Evolutionary conservation across 768 basidiomycete species (phyloP).

Genomic region (Suillus variegatus): DNA sequence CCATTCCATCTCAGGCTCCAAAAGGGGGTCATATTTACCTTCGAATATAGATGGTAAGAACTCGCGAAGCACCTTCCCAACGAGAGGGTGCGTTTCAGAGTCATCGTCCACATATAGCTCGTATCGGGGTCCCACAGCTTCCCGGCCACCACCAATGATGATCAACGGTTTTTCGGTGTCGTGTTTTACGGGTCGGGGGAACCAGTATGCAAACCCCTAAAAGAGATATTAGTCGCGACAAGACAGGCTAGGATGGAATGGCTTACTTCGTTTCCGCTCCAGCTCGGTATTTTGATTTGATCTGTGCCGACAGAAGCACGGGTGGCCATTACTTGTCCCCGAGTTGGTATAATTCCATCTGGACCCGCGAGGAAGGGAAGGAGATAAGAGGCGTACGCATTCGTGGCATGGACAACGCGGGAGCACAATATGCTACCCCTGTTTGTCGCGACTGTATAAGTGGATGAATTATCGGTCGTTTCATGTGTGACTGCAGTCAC

Average conservation of each 20-base stretch:
- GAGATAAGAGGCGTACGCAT: constrained; percentile 78
- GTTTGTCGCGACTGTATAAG: constrained; percentile 51
- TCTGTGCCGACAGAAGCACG: constrained; percentile 42
- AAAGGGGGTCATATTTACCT: constrained; percentile 42
- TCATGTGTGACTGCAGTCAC: constrained; percentile 45
- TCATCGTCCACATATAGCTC: constrained; percentile 65
- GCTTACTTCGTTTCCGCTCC: constrained; percentile 43
- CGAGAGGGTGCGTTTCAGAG: constrained; percentile 44
- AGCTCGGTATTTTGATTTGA: constrained; percentile 44
- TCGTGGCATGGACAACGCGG: constrained; percentile 84
- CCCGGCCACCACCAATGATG: constrained; percentile 73
- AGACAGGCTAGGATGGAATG: background rate
- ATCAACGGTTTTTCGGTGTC: constrained; percentile 50
- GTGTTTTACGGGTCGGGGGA: constrained; percentile 57
- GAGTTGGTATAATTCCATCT: constrained; percentile 59
- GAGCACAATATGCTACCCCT: constrained; percentile 63
- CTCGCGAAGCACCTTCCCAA: constrained; percentile 50
- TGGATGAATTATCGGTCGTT: background rate
- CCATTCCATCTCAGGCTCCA: constrained; percentile 76
- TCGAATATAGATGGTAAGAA: constrained; percentile 65
- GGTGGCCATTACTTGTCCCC: constrained; percentile 63
- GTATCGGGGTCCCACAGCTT: constrained; percentile 38
- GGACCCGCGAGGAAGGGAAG: constrained; percentile 65
- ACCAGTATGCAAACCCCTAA: constrained; percentile 75
- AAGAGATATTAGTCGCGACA: background rate